These are phyloP conservation scores for Protomyces arabidopsidicola DNA, from an alignment of 1,139 yeast genomes.

Conservation along the genomic window DNA sequence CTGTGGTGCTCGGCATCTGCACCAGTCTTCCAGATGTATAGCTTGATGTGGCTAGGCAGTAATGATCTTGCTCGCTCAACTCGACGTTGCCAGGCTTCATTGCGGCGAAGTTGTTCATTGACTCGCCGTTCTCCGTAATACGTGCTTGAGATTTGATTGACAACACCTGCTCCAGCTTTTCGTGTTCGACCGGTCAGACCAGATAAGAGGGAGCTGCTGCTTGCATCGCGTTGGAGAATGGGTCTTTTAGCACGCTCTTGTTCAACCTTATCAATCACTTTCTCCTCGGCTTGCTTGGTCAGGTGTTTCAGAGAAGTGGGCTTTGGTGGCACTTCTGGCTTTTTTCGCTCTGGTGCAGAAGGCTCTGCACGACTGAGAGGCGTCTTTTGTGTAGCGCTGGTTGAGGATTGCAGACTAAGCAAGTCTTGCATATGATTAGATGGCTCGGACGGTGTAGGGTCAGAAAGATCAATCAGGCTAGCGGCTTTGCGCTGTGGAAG, in stretches of 20 bases:
- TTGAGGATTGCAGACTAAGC: neutral
- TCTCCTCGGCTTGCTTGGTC: neutral
- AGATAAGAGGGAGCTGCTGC: neutral
- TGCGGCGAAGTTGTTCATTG: slow-evolving; percentile 8
- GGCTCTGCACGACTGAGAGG: neutral
- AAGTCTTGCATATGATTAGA: slow-evolving; percentile 1
- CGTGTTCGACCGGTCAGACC: neutral
- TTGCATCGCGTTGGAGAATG: neutral
- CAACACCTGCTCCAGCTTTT: neutral
- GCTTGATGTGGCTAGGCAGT: slow-evolving; percentile 10
- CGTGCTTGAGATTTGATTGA: neutral
- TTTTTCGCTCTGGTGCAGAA: neutral
- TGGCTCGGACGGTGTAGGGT: neutral
- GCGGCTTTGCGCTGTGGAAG: slow-evolving; percentile 5
- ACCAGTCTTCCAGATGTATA: slow-evolving; percentile 22
- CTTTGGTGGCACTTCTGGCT: slow-evolving; percentile 17
- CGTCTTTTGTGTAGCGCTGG: neutral
- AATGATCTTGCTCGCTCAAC: slow-evolving; percentile 6
- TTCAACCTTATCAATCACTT: neutral
- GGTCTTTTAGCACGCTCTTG: neutral
- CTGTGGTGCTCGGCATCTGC: slow-evolving; percentile 10
- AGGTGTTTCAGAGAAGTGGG: slow-evolving; percentile 8
- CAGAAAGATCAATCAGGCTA: slow-evolving; percentile 2
- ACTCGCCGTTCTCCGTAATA: slow-evolving; percentile 7
- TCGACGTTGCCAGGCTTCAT: slow-evolving; percentile 19